Percentiles rank a stretch among this genome's conserved stretches.
phyloP scores from a whole-genome alignment of 73 alveolate species.

The Paramecium tetraurelia region DNA sequence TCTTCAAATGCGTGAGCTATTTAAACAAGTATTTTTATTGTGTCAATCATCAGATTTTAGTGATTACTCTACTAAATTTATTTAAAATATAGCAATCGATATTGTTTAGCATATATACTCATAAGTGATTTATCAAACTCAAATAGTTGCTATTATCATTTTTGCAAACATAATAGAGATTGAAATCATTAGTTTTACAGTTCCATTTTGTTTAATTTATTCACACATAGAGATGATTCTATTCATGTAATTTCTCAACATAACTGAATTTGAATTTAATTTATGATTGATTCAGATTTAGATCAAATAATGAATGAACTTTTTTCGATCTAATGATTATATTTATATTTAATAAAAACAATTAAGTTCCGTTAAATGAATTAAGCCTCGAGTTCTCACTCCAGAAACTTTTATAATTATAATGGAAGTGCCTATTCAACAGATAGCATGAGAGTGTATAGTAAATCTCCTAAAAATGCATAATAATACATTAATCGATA shows the following conservation, averaged over 20 bases:
- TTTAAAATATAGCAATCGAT: background rate
- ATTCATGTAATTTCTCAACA: too few relatives aligned
- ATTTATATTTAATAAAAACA: background rate
- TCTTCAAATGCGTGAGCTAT: background rate
- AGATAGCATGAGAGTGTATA: slow-evolving; percentile 1
- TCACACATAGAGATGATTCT: background rate
- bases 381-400: slow-evolving; percentile 11
- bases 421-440: slow-evolving; percentile 31
- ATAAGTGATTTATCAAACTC: background rate
- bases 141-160: background rate
- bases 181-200: too few relatives aligned
- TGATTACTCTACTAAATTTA: too few relatives aligned
- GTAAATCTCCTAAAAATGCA: background rate
- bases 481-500: background rate
- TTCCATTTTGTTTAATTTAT: background rate
- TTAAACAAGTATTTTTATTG: too few relatives aligned
- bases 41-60: too few relatives aligned
- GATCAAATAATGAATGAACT: background rate
- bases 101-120: background rate
- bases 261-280: background rate
- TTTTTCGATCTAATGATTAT: background rate
- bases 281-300: background rate
- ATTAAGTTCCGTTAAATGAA: slow-evolving; percentile 29
- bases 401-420: background rate
- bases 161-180: too few relatives aligned